phyloP scores from a whole-genome alignment of 257 asterid species.

The Solanum bukasovii region DNA sequence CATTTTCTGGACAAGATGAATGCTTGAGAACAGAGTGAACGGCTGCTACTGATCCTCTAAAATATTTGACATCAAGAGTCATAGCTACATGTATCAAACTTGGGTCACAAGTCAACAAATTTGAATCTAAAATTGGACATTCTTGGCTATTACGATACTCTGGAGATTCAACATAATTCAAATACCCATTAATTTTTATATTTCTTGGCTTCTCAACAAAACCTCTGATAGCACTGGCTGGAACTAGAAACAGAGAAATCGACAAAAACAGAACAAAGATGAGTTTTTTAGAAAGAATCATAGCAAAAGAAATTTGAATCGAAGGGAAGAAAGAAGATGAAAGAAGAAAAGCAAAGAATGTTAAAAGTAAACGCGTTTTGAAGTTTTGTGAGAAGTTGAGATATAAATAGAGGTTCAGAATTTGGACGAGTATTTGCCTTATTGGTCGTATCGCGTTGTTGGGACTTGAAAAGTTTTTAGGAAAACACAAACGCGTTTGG shows the following conservation, averaged over 20 bases:
- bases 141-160: conserved; percentile 19
- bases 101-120: conserved; percentile 20
- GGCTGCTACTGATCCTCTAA: conserved; percentile 62
- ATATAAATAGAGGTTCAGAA: background rate
- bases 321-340: background rate
- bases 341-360: background rate
- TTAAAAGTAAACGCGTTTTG: background rate
- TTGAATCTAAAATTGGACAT: conserved; percentile 5
- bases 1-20: conserved; percentile 48
- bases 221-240: conserved; percentile 13
- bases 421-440: background rate
- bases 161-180: conserved; percentile 28
- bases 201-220: background rate
- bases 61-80: conserved; percentile 56
- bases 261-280: background rate
- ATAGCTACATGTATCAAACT: conserved; percentile 38
- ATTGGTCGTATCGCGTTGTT: conserved; percentile 1
- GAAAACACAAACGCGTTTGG: conserved; percentile 1
- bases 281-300: background rate
- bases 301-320: background rate
- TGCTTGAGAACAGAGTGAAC: conserved; percentile 50
- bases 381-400: background rate
- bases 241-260: conserved; percentile 11
- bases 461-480: background rate
- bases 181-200: background rate